Percentiles rank a stretch among this genome's conserved stretches.
Conservation (phyloP, 129 eudicot genomes). For the Flaveria trinervia region DNA sequence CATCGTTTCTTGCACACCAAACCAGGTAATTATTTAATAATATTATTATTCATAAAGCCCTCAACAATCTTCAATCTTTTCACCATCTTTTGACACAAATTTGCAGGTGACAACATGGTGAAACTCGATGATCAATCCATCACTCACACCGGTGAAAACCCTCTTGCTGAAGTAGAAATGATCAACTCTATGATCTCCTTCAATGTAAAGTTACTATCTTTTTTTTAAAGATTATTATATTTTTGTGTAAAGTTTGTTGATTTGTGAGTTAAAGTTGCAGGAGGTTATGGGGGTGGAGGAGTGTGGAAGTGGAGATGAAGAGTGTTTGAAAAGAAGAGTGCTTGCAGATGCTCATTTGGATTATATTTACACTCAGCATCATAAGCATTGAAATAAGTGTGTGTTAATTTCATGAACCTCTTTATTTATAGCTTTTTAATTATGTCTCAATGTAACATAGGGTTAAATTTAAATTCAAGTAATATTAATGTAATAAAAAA, state of each 20-base stretch:
- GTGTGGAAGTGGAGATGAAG: conserved; percentile 68
- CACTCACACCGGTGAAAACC: conserved; percentile 7
- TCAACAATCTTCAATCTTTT: neutral
- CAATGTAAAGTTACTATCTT: conserved; percentile 34
- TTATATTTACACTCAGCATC: conserved; percentile 92
- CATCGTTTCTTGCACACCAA: conserved; percentile 47
- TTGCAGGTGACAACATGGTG: conserved; percentile 45
- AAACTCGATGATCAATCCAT: conserved; percentile 29
- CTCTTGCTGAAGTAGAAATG: conserved; percentile 25
- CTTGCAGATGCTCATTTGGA: conserved; percentile 85
- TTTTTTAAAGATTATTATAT: neutral
- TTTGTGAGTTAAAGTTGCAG: conserved; percentile 26
- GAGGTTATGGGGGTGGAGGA: conserved; percentile 65
- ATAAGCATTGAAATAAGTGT: conserved; percentile 44
- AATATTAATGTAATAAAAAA: neutral
- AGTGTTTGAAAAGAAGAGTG: conserved; percentile 69
- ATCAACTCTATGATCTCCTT: conserved; percentile 28
- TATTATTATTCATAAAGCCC: neutral
- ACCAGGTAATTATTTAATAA: conserved; percentile 34
- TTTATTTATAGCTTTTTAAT: conserved; percentile 15
- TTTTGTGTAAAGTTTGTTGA: neutral
- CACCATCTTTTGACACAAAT: neutral
- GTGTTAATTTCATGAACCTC: conserved; percentile 1
- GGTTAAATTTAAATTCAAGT: conserved; percentile 8
- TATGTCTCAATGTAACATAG: conserved; percentile 28